Conservation (phyloP, 2,329 filamentous ascomycete genomes). For the Penicillium sp. region DNA sequence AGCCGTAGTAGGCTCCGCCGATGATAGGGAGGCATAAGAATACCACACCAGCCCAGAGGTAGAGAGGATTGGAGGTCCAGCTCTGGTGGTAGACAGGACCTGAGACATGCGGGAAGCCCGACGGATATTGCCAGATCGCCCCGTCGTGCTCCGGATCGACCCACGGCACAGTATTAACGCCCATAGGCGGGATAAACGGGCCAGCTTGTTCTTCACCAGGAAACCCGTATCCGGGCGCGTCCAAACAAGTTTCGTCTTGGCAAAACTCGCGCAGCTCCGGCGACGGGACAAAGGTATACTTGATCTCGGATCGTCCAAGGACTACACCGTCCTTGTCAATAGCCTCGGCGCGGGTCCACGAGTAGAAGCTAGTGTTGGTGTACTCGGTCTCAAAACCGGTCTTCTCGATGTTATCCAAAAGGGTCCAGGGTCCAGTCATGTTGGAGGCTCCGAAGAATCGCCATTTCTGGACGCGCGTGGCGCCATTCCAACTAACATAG, state of each 20-base stretch:
- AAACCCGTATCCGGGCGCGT: slow-evolving; percentile 31
- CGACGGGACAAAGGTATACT: slow-evolving; percentile 40
- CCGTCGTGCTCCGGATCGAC: slow-evolving; percentile 29
- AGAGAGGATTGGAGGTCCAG: slow-evolving; percentile 2
- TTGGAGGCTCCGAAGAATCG: slow-evolving; percentile 36
- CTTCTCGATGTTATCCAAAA: slow-evolving; percentile 32
- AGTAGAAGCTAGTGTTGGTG: slow-evolving; percentile 28
- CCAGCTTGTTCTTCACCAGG: slow-evolving; percentile 28
- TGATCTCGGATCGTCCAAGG: slow-evolving; percentile 34
- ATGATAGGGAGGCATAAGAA: slow-evolving; percentile 10
- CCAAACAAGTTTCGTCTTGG: slow-evolving; percentile 28
- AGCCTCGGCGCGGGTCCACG: slow-evolving; percentile 38
- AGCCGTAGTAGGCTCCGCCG: slow-evolving; percentile 9
- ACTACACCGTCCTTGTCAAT: slow-evolving; percentile 33
- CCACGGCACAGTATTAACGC: slow-evolving; percentile 36
- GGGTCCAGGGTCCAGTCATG: slow-evolving; percentile 31
- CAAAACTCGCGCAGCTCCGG: slow-evolving; percentile 35
- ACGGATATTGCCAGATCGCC: slow-evolving; percentile 19
- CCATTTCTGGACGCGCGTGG: slow-evolving; percentile 39
- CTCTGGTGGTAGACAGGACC: background rate
- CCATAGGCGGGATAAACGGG: slow-evolving; percentile 31
- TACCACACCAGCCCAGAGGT: slow-evolving; percentile 9
- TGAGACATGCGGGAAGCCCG: slow-evolving; percentile 10
- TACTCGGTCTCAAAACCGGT: slow-evolving; percentile 43
- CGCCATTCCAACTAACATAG: slow-evolving; percentile 46